A percentile compares a stretch with the other conserved stretches of the same genome.
These are phyloP conservation scores for Penicillium simplicissimum DNA, from an alignment of 495 filamentous ascomycete genomes.

Conservation along the genomic window DNA sequence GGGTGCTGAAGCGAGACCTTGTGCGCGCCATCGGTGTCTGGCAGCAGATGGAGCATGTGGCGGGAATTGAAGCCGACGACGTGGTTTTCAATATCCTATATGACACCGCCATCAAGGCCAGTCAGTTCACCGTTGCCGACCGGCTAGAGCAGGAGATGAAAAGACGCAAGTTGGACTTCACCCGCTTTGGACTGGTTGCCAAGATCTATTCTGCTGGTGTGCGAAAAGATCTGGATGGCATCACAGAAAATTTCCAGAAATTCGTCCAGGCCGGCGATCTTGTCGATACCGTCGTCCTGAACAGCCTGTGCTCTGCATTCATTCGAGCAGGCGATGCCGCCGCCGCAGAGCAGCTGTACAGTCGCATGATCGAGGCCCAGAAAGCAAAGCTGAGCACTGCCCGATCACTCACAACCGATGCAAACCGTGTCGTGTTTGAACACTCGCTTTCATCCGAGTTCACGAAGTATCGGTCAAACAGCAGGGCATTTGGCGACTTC, in stretches of 20 bases:
- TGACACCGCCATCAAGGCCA: constrained; percentile 80
- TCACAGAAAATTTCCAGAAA: constrained; percentile 70
- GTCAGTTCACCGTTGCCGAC: constrained; percentile 78
- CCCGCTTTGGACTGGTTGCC: constrained; percentile 74
- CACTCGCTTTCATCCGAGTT: constrained; percentile 32
- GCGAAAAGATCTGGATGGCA: constrained; percentile 62
- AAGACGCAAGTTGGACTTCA: constrained; percentile 59
- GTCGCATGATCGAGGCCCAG: constrained; percentile 67
- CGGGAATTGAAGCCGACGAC: constrained; percentile 59
- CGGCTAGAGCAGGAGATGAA: constrained; percentile 82
- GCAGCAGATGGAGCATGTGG: constrained; percentile 82
- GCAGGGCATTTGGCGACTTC: constrained; percentile 35
- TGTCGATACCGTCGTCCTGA: constrained; percentile 84
- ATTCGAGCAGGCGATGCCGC: constrained; percentile 67
- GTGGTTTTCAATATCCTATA: constrained; percentile 92
- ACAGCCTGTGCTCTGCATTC: constrained; percentile 78
- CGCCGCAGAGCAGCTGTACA: constrained; percentile 76
- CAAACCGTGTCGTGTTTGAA: not conserved
- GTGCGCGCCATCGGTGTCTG: constrained; percentile 77
- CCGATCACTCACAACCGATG: constrained; percentile 1
- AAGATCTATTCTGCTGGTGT: constrained; percentile 83
- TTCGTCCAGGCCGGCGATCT: constrained; percentile 81
- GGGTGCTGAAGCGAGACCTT: constrained; percentile 61
- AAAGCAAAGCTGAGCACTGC: not conserved
- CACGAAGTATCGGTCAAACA: constrained; percentile 30